These are phyloP conservation scores for Coccomyxa sp. DNA, from an alignment of 139 green algal genomes.

Conservation along the genomic window DNA sequence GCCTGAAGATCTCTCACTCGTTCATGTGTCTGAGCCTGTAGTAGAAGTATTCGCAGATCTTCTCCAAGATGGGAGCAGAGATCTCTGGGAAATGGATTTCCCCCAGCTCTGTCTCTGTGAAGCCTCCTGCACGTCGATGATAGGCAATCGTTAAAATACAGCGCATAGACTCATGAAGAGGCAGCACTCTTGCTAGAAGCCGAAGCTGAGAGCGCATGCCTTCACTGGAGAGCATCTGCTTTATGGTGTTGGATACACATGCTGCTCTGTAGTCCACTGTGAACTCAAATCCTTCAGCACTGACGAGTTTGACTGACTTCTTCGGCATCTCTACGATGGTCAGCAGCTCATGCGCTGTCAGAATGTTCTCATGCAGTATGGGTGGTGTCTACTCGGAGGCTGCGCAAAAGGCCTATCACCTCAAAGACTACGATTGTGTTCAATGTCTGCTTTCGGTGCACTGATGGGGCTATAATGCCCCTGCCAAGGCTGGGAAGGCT, in stretches of 20 bases:
- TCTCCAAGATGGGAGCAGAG: slow-evolving; percentile 85
- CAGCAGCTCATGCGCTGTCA: too few relatives aligned
- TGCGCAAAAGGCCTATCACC: too few relatives aligned
- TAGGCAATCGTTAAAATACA: neutral
- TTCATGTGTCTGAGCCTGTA: slow-evolving; percentile 95
- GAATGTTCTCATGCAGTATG: too few relatives aligned
- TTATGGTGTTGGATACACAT: slow-evolving; percentile 94
- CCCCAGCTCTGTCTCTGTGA: slow-evolving; percentile 87
- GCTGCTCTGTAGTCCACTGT: slow-evolving; percentile 93
- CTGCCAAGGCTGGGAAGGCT: too few relatives aligned
- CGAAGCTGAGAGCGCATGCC: neutral
- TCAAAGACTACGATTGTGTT: too few relatives aligned
- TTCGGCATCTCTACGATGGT: too few relatives aligned
- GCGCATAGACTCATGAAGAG: too few relatives aligned
- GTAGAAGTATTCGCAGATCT: slow-evolving; percentile 97
- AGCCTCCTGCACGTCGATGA: slow-evolving; percentile 59
- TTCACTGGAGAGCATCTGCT: slow-evolving; percentile 83
- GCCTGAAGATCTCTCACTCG: slow-evolving; percentile 22
- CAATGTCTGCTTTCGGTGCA: too few relatives aligned
- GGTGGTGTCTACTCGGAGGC: too few relatives aligned
- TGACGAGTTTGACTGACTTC: slow-evolving; percentile 85
- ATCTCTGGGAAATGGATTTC: slow-evolving; percentile 93
- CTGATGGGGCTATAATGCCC: too few relatives aligned
- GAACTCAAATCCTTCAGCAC: slow-evolving; percentile 94
- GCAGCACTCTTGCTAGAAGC: neutral